Conservation (phyloP, 805 yeast species). For the Lipomyces spencermartinsiae region DNA sequence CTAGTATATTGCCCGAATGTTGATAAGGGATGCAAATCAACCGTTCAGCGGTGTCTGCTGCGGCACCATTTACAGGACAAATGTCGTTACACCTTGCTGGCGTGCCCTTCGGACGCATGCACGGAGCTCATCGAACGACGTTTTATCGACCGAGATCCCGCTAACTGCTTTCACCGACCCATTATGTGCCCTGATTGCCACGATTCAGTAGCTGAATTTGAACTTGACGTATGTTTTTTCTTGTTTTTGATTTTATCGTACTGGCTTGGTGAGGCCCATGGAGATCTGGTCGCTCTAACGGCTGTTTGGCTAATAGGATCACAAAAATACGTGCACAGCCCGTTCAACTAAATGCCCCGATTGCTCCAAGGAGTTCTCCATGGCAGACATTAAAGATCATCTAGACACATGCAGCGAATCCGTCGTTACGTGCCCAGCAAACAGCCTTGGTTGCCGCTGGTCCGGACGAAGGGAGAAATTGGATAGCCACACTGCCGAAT, state of each 20-base stretch:
- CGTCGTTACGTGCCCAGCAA: conserved; percentile 41
- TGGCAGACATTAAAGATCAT: conserved; percentile 35
- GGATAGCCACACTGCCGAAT: conserved; percentile 39
- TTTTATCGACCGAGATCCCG: conserved; percentile 11
- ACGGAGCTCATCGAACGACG: conserved; percentile 38
- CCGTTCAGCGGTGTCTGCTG: conserved; percentile 64
- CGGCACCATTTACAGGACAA: conserved; percentile 55
- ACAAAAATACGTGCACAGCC: conserved; percentile 23
- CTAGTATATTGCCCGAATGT: conserved; percentile 60
- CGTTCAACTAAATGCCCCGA: conserved; percentile 33
- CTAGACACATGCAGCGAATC: conserved; percentile 35
- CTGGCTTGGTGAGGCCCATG: not conserved
- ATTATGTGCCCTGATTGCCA: conserved; percentile 39
- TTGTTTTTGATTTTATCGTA: not conserved
- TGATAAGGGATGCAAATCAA: conserved; percentile 62
- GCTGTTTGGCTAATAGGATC: conserved; percentile 5
- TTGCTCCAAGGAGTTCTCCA: conserved; percentile 31
- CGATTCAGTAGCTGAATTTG: conserved; percentile 14
- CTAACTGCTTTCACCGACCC: conserved; percentile 37
- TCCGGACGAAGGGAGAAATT: conserved; percentile 37
- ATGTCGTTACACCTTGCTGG: conserved; percentile 51
- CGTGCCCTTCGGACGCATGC: conserved; percentile 47
- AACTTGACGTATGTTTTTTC: conserved; percentile 24
- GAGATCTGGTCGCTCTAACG: not conserved
- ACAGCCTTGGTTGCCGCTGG: conserved; percentile 44